A percentile compares a stretch with the other conserved stretches of the same genome.
phyloP scores from a whole-genome alignment of 2,329 filamentous ascomycete species.

The Ascomycota sp. region DNA sequence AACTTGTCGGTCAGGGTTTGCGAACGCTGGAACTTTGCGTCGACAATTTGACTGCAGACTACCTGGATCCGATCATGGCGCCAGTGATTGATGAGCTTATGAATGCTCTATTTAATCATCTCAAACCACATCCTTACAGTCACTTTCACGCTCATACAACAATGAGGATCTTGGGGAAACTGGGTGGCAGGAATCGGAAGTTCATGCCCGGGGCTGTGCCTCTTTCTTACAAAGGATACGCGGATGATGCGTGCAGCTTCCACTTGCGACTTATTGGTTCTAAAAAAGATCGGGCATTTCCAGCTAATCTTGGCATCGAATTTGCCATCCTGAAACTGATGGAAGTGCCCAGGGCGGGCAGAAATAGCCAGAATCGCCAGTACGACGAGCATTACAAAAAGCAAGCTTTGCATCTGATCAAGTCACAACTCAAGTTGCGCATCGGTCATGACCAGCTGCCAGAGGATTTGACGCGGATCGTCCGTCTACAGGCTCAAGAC shows the following conservation, averaged over 20 bases:
- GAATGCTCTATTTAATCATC: slow-evolving; percentile 88
- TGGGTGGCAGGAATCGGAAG: slow-evolving; percentile 84
- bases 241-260: slow-evolving; percentile 72
- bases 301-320: slow-evolving; percentile 66
- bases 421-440: slow-evolving; percentile 70
- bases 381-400: slow-evolving; percentile 73
- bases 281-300: slow-evolving; percentile 71
- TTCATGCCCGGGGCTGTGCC: slow-evolving; percentile 78
- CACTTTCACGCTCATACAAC: slow-evolving; percentile 97
- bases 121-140: slow-evolving; percentile 81
- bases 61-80: slow-evolving; percentile 95
- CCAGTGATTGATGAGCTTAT: slow-evolving; percentile 97
- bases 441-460: slow-evolving; percentile 73
- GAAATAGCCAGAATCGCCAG: slow-evolving; percentile 32
- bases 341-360: slow-evolving; percentile 46
- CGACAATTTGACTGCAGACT: slow-evolving; percentile 92
- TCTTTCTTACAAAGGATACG: slow-evolving; percentile 62
- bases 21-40: slow-evolving; percentile 89
- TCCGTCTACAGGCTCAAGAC: slow-evolving; percentile 79
- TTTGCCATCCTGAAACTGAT: slow-evolving; percentile 71
- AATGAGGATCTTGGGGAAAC: slow-evolving; percentile 87
- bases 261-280: slow-evolving; percentile 78
- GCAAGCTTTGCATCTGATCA: slow-evolving; percentile 73
- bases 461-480: slow-evolving; percentile 64
- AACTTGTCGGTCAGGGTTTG: slow-evolving; percentile 83